These are phyloP conservation scores for Phaeodactylum tricornutum DNA, from an alignment of 108 stramenopile species.

Conservation along the genomic window DNA sequence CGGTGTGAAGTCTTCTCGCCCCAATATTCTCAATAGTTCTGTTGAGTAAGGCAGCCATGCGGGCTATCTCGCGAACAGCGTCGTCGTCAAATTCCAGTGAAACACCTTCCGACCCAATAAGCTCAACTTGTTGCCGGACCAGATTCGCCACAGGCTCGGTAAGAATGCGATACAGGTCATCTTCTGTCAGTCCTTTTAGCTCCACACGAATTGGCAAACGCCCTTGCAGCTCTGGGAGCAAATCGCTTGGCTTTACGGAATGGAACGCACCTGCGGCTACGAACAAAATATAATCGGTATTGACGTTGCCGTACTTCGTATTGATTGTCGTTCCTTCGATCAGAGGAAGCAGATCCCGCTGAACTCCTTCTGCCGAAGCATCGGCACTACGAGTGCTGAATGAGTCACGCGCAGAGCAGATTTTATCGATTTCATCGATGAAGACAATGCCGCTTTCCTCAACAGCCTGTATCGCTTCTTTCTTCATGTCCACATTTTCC, in stretches of 20 bases:
- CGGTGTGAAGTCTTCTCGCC: constrained; percentile 93
- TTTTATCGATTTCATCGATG: constrained; percentile 99
- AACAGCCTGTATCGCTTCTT: constrained; percentile 90
- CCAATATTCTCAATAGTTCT: constrained; percentile 99
- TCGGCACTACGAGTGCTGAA: constrained; percentile 81
- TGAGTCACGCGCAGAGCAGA: constrained; percentile 75
- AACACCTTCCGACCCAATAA: constrained; percentile 91
- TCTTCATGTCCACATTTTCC: constrained; percentile 83
- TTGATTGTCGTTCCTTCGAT: constrained; percentile 96
- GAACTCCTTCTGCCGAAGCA: constrained; percentile 97
- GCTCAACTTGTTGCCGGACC: constrained; percentile 88
- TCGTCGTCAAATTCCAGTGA: constrained; percentile 88
- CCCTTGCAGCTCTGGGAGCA: constrained; percentile 97
- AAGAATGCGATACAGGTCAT: constrained; percentile 97
- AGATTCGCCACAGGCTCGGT: constrained; percentile 96
- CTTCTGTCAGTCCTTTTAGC: constrained; percentile 93
- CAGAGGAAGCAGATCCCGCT: constrained; percentile 94
- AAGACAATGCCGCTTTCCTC: constrained; percentile 98
- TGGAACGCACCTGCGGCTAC: constrained; percentile 92
- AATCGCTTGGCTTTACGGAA: constrained; percentile 91
- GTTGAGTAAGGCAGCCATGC: constrained; percentile 87
- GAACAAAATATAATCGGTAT: constrained; percentile 98
- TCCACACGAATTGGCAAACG: constrained; percentile 98
- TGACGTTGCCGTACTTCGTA: constrained; percentile 97
- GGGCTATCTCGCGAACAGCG: constrained; percentile 95